Conservation (phyloP, 2,329 filamentous ascomycete genomes). For the Nemania sp. region DNA sequence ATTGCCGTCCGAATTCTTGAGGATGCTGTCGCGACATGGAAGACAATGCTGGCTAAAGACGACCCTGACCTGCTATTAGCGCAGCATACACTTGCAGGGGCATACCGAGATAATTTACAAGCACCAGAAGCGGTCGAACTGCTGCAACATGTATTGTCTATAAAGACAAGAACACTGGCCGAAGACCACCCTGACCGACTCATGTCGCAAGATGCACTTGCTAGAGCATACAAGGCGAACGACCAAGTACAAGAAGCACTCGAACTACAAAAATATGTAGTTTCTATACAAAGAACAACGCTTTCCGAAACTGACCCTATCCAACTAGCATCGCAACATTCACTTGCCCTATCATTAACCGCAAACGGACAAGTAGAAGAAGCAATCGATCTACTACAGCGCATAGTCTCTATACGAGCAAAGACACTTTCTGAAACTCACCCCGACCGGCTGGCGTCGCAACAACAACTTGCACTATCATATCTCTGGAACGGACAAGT, state of each 20-base stretch:
- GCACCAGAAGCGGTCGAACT: neutral
- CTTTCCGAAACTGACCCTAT: neutral
- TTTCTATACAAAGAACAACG: neutral
- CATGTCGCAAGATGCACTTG: neutral
- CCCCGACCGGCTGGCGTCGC: neutral
- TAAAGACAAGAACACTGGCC: neutral
- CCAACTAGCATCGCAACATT: neutral
- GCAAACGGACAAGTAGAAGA: neutral
- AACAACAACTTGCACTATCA: neutral
- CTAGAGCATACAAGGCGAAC: neutral
- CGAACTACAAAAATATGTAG: neutral
- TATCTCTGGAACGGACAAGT: neutral
- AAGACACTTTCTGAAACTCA: neutral
- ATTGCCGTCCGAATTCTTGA: conserved; percentile 6
- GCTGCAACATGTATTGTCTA: neutral
- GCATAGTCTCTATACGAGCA: neutral
- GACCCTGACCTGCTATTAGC: neutral
- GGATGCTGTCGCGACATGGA: neutral
- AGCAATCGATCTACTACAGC: neutral
- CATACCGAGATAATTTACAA: neutral
- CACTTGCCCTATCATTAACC: neutral
- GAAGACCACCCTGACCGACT: neutral
- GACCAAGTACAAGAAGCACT: neutral
- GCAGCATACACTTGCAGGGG: neutral
- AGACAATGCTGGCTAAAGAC: neutral